Percentiles rank a stretch among this genome's conserved stretches.
These are phyloP conservation scores for Schizophyllum amplum DNA, from an alignment of 1,284 basidiomycete genomes.

Conservation along the genomic window DNA sequence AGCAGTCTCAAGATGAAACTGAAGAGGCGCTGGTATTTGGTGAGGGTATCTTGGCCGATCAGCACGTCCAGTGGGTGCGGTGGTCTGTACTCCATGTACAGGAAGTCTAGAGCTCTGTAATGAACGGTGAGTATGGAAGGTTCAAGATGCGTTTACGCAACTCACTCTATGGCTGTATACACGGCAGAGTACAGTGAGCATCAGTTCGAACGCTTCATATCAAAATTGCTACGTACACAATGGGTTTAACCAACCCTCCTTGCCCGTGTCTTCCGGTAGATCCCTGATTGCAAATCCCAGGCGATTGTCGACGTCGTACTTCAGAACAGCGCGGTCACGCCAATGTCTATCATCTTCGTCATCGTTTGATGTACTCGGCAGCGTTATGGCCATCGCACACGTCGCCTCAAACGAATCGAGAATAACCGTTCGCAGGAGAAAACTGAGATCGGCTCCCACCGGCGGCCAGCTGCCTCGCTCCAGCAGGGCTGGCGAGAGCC, in stretches of 20 bases:
- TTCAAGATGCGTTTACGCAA: constrained; percentile 4
- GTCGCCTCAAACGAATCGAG: constrained; percentile 56
- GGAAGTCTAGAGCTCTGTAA: constrained; percentile 72
- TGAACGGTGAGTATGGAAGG: constrained; percentile 2
- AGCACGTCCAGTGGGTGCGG: constrained; percentile 64
- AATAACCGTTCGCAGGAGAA: constrained; percentile 71
- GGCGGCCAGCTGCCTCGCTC: constrained; percentile 77
- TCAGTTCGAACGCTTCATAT: constrained; percentile 20
- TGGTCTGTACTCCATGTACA: constrained; percentile 82
- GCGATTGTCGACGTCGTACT: constrained; percentile 63
- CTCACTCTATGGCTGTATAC: constrained; percentile 50
- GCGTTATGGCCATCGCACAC: too few species aligned
- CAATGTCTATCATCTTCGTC: constrained; percentile 18
- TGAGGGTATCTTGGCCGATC: constrained; percentile 59
- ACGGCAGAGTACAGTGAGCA: constrained; percentile 7
- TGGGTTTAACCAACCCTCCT: constrained; percentile 74
- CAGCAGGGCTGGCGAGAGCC: constrained; percentile 62
- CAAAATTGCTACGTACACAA: constrained; percentile 33
- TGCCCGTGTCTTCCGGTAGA: constrained; percentile 51
- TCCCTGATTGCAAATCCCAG: constrained; percentile 78
- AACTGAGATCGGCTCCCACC: constrained; percentile 74
- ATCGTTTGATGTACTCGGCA: not conserved
- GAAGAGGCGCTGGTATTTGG: constrained; percentile 81
- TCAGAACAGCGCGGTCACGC: constrained; percentile 27
- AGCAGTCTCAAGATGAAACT: constrained; percentile 69